Percentiles rank a stretch among this genome's conserved stretches.
Conservation (phyloP, 2,329 filamentous ascomycete genomes). For the Zalaria sp. region DNA sequence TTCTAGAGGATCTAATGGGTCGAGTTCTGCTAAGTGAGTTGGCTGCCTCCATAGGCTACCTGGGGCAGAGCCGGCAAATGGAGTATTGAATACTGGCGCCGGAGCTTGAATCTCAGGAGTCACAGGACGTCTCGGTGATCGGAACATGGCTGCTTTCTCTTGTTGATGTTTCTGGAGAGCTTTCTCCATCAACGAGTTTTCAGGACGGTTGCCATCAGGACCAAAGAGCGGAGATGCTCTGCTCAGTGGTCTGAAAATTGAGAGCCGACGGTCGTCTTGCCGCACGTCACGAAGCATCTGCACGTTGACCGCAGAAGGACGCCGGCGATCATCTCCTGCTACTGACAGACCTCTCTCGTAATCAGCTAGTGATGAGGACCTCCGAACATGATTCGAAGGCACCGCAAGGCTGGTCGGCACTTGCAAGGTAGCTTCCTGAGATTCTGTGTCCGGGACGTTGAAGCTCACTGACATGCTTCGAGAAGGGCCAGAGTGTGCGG, state of each 20-base stretch:
- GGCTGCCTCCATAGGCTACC: not conserved
- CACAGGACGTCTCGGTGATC: conserved; percentile 13
- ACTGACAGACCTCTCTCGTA: conserved; percentile 15
- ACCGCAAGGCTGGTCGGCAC: too few relatives aligned
- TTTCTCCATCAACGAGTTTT: conserved; percentile 15
- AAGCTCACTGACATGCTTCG: too few relatives aligned
- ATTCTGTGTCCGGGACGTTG: too few relatives aligned
- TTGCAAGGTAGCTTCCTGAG: too few relatives aligned
- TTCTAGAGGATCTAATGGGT: conserved; percentile 8
- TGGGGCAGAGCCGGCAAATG: conserved; percentile 5
- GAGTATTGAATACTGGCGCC: conserved; percentile 9
- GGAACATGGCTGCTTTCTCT: conserved; percentile 19
- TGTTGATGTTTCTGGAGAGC: conserved; percentile 17
- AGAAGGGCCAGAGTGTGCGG: not conserved
- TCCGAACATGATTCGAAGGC: too few relatives aligned
- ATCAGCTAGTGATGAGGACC: conserved; percentile 9
- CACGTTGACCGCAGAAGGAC: conserved; percentile 10
- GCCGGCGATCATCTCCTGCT: conserved; percentile 14
- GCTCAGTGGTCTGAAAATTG: conserved; percentile 5
- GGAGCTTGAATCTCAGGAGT: not conserved
- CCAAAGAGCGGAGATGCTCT: conserved; percentile 7
- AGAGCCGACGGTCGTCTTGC: conserved; percentile 9
- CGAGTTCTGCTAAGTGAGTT: conserved; percentile 5
- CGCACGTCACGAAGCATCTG: conserved; percentile 9
- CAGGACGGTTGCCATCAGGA: conserved; percentile 1